These are phyloP conservation scores for Xylaria sp. DNA, from an alignment of 2,329 filamentous ascomycete genomes.

Conservation along the genomic window DNA sequence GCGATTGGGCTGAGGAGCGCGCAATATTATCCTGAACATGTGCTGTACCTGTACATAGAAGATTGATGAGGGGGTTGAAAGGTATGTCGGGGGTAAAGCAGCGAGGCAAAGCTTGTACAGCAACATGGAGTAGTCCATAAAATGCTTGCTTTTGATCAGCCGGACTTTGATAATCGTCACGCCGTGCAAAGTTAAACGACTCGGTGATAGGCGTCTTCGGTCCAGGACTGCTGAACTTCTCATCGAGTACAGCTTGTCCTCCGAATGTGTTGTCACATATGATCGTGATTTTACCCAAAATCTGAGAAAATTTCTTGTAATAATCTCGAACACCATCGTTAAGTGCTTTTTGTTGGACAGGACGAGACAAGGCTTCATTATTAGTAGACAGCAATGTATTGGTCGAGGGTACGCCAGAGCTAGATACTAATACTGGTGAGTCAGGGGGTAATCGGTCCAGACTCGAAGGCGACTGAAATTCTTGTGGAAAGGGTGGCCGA, in stretches of 20 bases:
- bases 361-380: slow-evolving; percentile 74
- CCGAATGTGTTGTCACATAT: slow-evolving; percentile 98
- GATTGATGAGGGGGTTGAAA: slow-evolving; percentile 91
- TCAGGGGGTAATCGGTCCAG: slow-evolving; percentile 57
- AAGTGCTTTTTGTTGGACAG: slow-evolving; percentile 70
- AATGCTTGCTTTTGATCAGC: slow-evolving; percentile 92
- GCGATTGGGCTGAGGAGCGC: slow-evolving; percentile 86
- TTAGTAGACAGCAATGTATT: slow-evolving; percentile 49
- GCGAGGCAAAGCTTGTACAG: slow-evolving; percentile 93
- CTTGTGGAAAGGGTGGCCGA: slow-evolving; percentile 83
- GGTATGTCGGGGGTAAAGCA: slow-evolving; percentile 91
- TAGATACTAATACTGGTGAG: slow-evolving; percentile 61
- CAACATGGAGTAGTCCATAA: slow-evolving; percentile 94
- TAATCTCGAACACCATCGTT: slow-evolving; percentile 83
- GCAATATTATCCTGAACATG: slow-evolving; percentile 95
- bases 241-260: slow-evolving; percentile 92
- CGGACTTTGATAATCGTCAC: slow-evolving; percentile 78
- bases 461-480: slow-evolving; percentile 57
- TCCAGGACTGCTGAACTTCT: slow-evolving; percentile 87
- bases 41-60: slow-evolving; percentile 94
- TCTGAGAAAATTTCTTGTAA: slow-evolving; percentile 92
- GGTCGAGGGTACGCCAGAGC: slow-evolving; percentile 44
- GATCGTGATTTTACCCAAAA: slow-evolving; percentile 93
- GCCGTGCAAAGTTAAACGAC: slow-evolving; percentile 88
- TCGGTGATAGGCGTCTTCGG: slow-evolving; percentile 96